These are phyloP conservation scores for Wickerhamomyces subpelliculosus DNA, from an alignment of 805 yeast species.

Conservation along the genomic window DNA sequence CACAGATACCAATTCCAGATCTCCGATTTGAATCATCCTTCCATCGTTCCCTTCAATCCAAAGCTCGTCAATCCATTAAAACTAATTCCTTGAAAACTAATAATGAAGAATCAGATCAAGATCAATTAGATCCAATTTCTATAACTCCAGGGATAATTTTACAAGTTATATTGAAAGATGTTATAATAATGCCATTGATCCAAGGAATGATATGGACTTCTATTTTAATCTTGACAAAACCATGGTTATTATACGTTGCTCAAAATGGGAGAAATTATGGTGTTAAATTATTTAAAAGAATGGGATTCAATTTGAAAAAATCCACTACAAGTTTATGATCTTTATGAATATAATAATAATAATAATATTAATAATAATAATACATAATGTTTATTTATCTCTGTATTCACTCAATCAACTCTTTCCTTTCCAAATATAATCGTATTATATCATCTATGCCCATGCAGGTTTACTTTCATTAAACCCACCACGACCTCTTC, in stretches of 20 bases:
- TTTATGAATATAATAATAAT: background rate
- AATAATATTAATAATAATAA: too few relatives aligned
- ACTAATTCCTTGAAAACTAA: too few relatives aligned
- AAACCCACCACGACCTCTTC: constrained; percentile 7
- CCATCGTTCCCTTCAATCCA: constrained; percentile 26
- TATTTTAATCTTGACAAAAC: constrained; percentile 30
- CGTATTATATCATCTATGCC: background rate
- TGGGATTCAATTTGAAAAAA: constrained; percentile 7
- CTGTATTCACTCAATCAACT: too few relatives aligned
- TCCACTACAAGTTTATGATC: background rate
- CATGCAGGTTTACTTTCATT: constrained; percentile 1
- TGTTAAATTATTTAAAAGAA: constrained; percentile 5
- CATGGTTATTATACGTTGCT: constrained; percentile 24
- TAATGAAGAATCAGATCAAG: background rate
- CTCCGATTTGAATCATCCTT: constrained; percentile 62
- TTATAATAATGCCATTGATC: constrained; percentile 44
- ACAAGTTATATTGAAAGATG: constrained; percentile 44
- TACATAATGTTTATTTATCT: too few relatives aligned
- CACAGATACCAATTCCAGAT: constrained; percentile 41
- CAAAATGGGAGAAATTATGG: constrained; percentile 22
- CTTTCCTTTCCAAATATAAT: too few relatives aligned
- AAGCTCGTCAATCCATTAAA: constrained; percentile 1
- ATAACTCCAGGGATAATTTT: constrained; percentile 36
- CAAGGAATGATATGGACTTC: constrained; percentile 45
- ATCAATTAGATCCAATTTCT: background rate